Evolutionary conservation across 768 basidiomycete species (phyloP), one percentile per base, ranked within the genome.

Genomic region (Gymnopilus junonius): DNA sequence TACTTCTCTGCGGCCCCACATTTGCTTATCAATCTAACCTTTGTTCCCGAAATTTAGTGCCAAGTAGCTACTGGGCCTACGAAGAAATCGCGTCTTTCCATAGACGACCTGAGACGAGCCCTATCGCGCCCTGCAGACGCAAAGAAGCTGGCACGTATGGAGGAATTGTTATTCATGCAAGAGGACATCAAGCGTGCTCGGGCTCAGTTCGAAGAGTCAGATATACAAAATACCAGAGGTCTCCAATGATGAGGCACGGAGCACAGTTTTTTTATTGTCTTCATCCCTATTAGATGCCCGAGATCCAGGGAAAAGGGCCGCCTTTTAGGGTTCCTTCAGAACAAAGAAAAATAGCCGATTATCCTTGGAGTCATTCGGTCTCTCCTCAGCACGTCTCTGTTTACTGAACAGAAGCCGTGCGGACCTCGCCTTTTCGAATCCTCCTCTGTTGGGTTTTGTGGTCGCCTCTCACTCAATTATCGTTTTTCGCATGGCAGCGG

Each of bases 141-240:
- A 32, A 95, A 95, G 77, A 96, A 96, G 74, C 84, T 96, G 23
- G 94, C 94, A 17, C 83, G 95, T 59, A 89, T 96, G 87, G 94
- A 97, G 73, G 95, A 97, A 72, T 77, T 97, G 35, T 72, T 96
- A 34, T 94, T 94, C 80, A 94, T 95, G 91, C 93, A 95, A 73
- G 93, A 94, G 72, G 94, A 95, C 69, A 95, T 96, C 76, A 93
- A 94, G 73, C 87, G 93, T 8, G 94, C 93, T 4, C 85, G 90
- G 46, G 88, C 87, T 11, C 90, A 93, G 70, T 94, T 94, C 66
- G 86, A 87, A 40, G 80, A 81, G 48, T 71, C 76, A 8, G 81
- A 82, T 51, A 73, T 78, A 29, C 75, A 78, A 10, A 67, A 67
- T 55, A 57, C 69, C 4, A 70, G 63, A 42, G 65, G 66, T 32